Base-by-base conservation (phyloP, 208 protist species). In the Leishmania tarentolae region DNA sequence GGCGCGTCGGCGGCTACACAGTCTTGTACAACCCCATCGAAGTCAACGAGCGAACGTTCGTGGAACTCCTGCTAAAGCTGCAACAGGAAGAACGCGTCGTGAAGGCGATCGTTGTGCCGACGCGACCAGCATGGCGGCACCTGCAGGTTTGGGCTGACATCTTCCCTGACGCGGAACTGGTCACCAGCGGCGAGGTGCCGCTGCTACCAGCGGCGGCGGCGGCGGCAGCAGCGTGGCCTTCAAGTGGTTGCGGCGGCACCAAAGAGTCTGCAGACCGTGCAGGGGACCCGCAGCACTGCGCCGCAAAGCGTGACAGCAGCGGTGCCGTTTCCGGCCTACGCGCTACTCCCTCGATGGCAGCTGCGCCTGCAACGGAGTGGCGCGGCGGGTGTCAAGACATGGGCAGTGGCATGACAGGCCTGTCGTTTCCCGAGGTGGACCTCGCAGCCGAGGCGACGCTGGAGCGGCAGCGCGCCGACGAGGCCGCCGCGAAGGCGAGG, bases 1-100 rank as follows among this genome's bases (percentile, higher is more conserved):
- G 84, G 57, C 73, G 83, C 35, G 17, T 72, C 7, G 93, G 93
- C 37, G 90, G 81, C 80, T 93, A 93, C 86, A 96, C 93, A 11
- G 91, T 94, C 15, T 81, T 95, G 56, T 97, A 97, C 86, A 97
- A 95, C 86, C 94, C 94, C 11, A 88, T 95, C 52, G 90, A 94
- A 46, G 85, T 88, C 21, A 93, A 94, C 66, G 88, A 92, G 17
- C 73, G 80, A 24, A 93, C 92, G 13, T 94, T 97, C 46, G 61
- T 61, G 19, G 83, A 89, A 46, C 76, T 94, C 19, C 66, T 95
- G 2, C 72, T 75, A 47, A 92, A 92, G 76, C 85, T 95, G 35
- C 56, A 94, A 72, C 79, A 85, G 47, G 90, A 95, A 83, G 87
- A 91, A 61, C 87, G 89, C 3, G 90, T 94, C 9, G 92, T 97